Evolutionary conservation across 345 rosid species (phyloP).

Genomic region (Syzygium grande): DNA sequence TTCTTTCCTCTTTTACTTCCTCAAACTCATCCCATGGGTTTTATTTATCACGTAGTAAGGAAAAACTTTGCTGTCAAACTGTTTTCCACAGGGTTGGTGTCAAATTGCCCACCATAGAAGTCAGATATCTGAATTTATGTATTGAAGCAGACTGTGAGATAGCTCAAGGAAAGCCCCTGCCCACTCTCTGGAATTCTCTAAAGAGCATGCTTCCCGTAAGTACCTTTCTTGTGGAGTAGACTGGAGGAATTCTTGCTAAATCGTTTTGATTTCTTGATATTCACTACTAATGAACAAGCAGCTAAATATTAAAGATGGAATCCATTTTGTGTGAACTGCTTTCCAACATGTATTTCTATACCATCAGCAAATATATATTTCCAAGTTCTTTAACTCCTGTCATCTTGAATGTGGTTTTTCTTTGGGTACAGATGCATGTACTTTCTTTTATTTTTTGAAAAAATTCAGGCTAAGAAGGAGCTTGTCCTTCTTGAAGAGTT

Average conservation of each 20-base stretch:
- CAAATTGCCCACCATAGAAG: slow-evolving; percentile 52
- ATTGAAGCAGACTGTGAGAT: slow-evolving; percentile 66
- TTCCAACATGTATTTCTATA: neutral
- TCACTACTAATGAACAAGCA: neutral
- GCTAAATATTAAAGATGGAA: neutral
- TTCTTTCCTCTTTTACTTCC: neutral
- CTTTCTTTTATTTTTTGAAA: neutral
- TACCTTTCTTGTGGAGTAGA: neutral
- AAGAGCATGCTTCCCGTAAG: slow-evolving; percentile 39
- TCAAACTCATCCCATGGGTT: neutral
- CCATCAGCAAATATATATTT: neutral
- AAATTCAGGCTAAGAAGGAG: neutral
- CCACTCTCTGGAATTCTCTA: slow-evolving; percentile 64
- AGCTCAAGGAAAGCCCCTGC: slow-evolving; percentile 65
- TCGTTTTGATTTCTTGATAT: neutral
- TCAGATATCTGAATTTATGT: slow-evolving; percentile 40
- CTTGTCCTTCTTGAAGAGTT: neutral
- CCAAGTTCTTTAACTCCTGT: neutral
- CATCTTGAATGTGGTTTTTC: neutral
- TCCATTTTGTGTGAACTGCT: neutral
- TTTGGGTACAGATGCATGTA: neutral
- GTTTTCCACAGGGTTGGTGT: slow-evolving; percentile 43
- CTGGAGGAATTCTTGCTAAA: neutral
- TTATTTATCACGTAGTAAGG: neutral
- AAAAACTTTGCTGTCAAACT: neutral